Base-by-base conservation (phyloP, 495 filamentous ascomycete genomes). In the Trichocladium antarcticum region DNA sequence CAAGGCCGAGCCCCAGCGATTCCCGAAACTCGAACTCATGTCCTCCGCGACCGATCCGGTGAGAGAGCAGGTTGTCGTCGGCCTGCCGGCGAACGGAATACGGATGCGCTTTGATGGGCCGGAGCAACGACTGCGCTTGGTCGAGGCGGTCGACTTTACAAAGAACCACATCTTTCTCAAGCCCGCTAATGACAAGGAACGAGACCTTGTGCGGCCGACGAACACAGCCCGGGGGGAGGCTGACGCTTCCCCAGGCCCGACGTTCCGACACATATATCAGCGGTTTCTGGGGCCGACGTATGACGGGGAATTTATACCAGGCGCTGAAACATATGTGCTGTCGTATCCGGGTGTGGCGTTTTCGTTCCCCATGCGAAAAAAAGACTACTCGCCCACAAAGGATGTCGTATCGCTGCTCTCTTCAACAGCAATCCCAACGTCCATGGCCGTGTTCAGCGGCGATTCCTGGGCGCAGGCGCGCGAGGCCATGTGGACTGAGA, bases 321-420 rank as follows among this genome's bases (percentile, higher is more conserved):
- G 57, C 17, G 31, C 78, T 9, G 75, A 74, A 6, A 76, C 73
- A 7, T 97, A 95, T 60, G 77, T 93, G 12, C 71, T 96, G 11
- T 96, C 90, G 3, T 98, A 95, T 63, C 89, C 90, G 10, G 92
- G 92, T 0, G 78, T 98, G 20, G 85, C 89, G 0, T 96, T 97
- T 61, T 84, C 80, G 6, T 98, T 97, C 55, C 84, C 87, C 14
- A 70, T 98, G 37, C 77, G 80, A 42, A 66, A 77, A 48, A 81
- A 80, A 5, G 76, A 81, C n/a, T 95, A 86, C 75, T 84, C 83
- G 28, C 75, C 83, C 8, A 74, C 82, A 45, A 84, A 86, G 55
- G 87, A 95, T 59, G 86, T 92, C 55, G 87, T 95, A 38, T 82
- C 85, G 2, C 63, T 95, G 31, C 76, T 98, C 7, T 88, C 87